Base-by-base conservation (phyloP, 2,329 filamentous ascomycete species). In the Penicillium verrucosum region DNA sequence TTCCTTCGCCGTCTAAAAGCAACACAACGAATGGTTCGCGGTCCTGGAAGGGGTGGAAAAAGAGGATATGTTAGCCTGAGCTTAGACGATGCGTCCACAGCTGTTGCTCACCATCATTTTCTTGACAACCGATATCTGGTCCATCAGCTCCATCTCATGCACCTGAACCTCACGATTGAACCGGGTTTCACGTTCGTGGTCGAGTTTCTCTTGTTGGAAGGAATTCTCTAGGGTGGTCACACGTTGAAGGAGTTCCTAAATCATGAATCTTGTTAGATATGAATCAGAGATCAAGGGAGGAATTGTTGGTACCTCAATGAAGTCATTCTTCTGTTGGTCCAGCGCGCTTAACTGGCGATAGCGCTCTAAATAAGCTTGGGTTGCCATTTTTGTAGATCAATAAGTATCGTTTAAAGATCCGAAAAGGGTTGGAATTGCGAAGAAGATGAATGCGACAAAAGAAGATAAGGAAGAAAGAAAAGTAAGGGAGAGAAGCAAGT, bases 1-100 rank as follows among this genome's bases (percentile, higher is more conserved):
- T 79, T 43, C 78, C 80, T 60, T 84, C 80, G 40, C 81, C 82
- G 62, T 85, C 82, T 47, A 85, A 74, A 36, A 85, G 72, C 32
- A 82, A 74, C 16, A 82, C 68, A 40, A 84, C 73, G 61, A 81
- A 84, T 5, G 81, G 77, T 68, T 84, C 80, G 51, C 78, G 77
- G 50, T 80, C 77, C 78, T 81, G 61, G 29, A 62, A 44, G 57
- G 59, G 27, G 25, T 21, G 21, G 43, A 46, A 46, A 27, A 27
- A 30, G 47, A 51, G 8, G 16, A 34, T 27, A 30, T 46, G 41
- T 64, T 51, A 62, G 59, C 58, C 42, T 38, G 41, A 23, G 38
- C 27, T 32, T 54, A 59, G 7, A 30, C 38, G 45, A 38, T 34
- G 10, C 12, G 16, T 48, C 44, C 52, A 49, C 50, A 25, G 32